Evolutionary conservation across 495 filamentous ascomycete species (phyloP), one percentile per base, ranked within the genome.

Genomic region (Xylaria venustula): DNA sequence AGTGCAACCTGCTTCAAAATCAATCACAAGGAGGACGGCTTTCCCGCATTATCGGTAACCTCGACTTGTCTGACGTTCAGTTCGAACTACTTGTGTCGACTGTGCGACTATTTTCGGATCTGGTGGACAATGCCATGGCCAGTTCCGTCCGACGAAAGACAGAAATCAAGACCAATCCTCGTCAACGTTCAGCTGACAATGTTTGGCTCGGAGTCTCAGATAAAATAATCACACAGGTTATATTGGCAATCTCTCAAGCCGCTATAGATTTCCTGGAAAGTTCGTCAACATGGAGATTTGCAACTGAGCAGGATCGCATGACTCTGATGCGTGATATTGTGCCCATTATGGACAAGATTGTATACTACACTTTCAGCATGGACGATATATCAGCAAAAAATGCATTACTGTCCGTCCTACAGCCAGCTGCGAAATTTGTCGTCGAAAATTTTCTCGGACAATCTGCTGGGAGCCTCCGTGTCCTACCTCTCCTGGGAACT

Each of bases 251-350:
- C 60, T 85, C 85, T 15, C 85, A 88, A 60, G 84, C 85, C 11
- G 79, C 89, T 66, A 79, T 92, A 26, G 92, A 96, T 67, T 81
- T 95, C 7, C 90, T 91, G 66, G 90, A 93, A 75, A 91, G 87
- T 71, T 89, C 85, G 17, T 81, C 81, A 19, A 90, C 84, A 6
- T 98, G 93, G 95, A 88, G 86, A 65, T 96, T 95, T 69, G 79
- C 80, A 11, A 79, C 83, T 4, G 79, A 83, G 17, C 78, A 87
- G 26, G 85, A 93, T 52, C 84, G 86, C 50, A 81, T 88, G 61
- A 60, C 79, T 12, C 49, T 86, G 45, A 61, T 82, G 69, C 26
- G 75, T 63, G 67, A 82, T 26, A 75, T 97, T 25, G 81, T 88
- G 7, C 78, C 70, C 7, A 83, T 85, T 19, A 91, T 97, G 68